These are phyloP conservation scores for Amauroascus niger DNA, from an alignment of 2,329 filamentous ascomycete genomes.

Conservation along the genomic window DNA sequence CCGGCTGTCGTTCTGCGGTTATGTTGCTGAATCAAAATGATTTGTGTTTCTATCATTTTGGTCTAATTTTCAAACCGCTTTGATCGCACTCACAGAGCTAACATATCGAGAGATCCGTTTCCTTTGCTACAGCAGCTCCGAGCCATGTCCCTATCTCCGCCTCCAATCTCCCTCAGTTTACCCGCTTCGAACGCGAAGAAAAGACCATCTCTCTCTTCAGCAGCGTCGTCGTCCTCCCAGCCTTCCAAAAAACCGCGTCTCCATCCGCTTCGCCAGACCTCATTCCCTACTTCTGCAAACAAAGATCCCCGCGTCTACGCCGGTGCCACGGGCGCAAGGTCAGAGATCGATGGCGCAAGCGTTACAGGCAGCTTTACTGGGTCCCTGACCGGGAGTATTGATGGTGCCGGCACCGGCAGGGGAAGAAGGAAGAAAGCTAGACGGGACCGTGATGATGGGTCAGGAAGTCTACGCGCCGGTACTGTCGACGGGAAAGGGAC, in stretches of 20 bases:
- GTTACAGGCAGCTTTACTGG: conserved; percentile 37
- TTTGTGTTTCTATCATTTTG: not conserved
- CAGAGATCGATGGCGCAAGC: conserved; percentile 29
- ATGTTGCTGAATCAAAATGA: not conserved
- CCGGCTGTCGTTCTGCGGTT: too few species aligned
- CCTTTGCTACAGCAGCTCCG: not conserved
- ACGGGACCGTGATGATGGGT: conserved; percentile 24
- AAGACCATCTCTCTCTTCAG: conserved; percentile 16
- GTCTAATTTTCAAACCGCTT: not conserved
- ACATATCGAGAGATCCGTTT: not conserved
- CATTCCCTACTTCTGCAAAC: conserved; percentile 33
- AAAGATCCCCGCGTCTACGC: conserved; percentile 25
- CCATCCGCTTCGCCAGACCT: conserved; percentile 41
- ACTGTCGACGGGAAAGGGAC: conserved; percentile 26
- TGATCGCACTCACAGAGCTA: not conserved
- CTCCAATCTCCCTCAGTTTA: conserved; percentile 15
- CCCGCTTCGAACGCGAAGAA: conserved; percentile 17
- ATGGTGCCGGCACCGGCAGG: conserved; percentile 27
- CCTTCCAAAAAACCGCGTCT: conserved; percentile 27
- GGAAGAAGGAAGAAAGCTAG: conserved; percentile 25
- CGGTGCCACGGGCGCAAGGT: conserved; percentile 14
- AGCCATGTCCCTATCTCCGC: conserved; percentile 16
- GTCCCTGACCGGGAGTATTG: conserved; percentile 34
- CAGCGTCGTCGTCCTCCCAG: conserved; percentile 17
- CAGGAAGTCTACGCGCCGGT: conserved; percentile 24